These are phyloP conservation scores for Nannochloropsis gaditana DNA, from an alignment of 108 stramenopile genomes.

Conservation along the genomic window DNA sequence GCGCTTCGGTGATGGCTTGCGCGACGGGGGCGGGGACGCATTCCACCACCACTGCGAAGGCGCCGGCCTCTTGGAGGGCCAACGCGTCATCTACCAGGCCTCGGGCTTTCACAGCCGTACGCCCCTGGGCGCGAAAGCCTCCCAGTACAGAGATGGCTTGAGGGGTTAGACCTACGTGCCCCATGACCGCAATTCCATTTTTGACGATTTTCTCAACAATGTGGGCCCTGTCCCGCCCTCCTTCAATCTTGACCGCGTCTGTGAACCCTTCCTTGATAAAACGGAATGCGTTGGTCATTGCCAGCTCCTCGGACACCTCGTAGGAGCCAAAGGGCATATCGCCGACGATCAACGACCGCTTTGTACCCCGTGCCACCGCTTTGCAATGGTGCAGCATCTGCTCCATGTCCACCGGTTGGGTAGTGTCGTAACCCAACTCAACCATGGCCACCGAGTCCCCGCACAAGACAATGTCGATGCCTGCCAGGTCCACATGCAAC, in stretches of 20 bases:
- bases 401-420: constrained; percentile 87
- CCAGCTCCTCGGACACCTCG: constrained; percentile 74
- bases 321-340: constrained; percentile 98
- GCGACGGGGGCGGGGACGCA: constrained; percentile 92
- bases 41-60: constrained; percentile 88
- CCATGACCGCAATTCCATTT: constrained; percentile 94
- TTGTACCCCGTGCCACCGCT: constrained; percentile 46
- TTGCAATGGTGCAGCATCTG: constrained; percentile 94
- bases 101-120: constrained; percentile 72
- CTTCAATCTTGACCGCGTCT: constrained; percentile 81
- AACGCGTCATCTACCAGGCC: constrained; percentile 82
- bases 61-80: constrained; percentile 84
- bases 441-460: constrained; percentile 57
- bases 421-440: constrained; percentile 83
- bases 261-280: constrained; percentile 66
- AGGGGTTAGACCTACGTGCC: constrained; percentile 93
- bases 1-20: constrained; percentile 73
- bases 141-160: constrained; percentile 90
- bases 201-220: constrained; percentile 75
- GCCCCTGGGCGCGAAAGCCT: constrained; percentile 95
- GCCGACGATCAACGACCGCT: constrained; percentile 75
- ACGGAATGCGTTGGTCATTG: constrained; percentile 76
- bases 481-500: constrained; percentile 89
- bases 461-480: constrained; percentile 79
- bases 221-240: constrained; percentile 57